These are phyloP conservation scores for Silene uniflora DNA, from an alignment of 148 eudicot species.

Conservation along the genomic window DNA sequence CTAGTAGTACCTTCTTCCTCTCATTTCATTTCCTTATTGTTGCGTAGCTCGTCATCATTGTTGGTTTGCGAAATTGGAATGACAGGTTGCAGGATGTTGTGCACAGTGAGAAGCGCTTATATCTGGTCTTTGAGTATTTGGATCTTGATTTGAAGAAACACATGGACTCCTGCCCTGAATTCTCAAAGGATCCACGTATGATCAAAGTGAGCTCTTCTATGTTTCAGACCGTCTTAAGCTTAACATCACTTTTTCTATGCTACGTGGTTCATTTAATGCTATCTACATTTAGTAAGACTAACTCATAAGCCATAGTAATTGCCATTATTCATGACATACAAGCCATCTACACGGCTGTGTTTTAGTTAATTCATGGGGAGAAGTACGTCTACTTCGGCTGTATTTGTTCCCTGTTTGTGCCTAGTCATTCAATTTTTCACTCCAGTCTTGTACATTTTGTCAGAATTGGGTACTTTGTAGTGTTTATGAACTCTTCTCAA, in stretches of 20 bases:
- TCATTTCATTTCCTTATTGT: background rate
- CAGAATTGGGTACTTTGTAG: too few relatives aligned
- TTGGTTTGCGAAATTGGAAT: conserved; percentile 9
- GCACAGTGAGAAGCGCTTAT: conserved; percentile 88
- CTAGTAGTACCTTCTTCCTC: background rate
- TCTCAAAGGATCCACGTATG: conserved; percentile 73
- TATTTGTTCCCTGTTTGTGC: background rate
- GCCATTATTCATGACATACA: background rate
- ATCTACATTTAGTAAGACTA: too few relatives aligned
- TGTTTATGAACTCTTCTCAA: too few relatives aligned
- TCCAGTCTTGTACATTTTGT: background rate
- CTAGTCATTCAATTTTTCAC: background rate
- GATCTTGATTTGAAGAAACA: conserved; percentile 96
- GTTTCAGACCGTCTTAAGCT: too few relatives aligned
- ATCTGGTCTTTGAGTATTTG: conserved; percentile 95
- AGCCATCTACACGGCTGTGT: background rate
- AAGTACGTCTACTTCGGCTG: background rate
- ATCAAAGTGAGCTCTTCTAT: conserved; percentile 58
- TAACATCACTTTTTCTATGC: conserved; percentile 5
- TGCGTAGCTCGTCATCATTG: background rate
- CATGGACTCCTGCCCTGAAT: conserved; percentile 92
- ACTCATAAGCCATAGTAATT: background rate
- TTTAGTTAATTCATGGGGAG: background rate
- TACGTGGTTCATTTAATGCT: too few relatives aligned
- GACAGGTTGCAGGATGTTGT: conserved; percentile 94